These are phyloP conservation scores for Barbatosphaeria neglecta DNA, from an alignment of 495 filamentous ascomycete species.

Conservation along the genomic window DNA sequence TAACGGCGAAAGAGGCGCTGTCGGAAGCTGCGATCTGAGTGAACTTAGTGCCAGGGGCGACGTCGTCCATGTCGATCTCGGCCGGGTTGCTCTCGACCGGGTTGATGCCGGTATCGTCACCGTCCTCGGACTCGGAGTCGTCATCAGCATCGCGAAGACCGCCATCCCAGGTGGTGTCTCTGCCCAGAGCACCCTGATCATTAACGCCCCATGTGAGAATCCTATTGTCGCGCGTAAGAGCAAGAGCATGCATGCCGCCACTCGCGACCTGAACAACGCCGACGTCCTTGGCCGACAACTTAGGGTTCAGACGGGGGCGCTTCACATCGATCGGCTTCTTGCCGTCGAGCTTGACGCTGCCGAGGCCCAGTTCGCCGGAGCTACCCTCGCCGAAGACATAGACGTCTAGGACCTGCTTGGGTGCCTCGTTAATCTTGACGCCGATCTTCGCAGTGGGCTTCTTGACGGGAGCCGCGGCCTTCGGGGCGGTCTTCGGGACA, in stretches of 20 bases:
- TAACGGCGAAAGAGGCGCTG: conserved; percentile 53
- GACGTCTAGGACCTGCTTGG: conserved; percentile 31
- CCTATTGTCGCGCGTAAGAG: conserved; percentile 51
- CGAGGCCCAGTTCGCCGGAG: conserved; percentile 44
- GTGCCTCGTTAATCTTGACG: conserved; percentile 32
- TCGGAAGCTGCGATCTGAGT: conserved; percentile 53
- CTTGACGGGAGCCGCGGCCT: conserved; percentile 5
- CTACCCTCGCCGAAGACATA: conserved; percentile 46
- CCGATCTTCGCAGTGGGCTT: conserved; percentile 6
- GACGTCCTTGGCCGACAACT: conserved; percentile 39
- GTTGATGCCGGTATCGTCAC: conserved; percentile 38
- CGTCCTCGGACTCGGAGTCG: conserved; percentile 23
- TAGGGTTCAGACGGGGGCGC: conserved; percentile 42
- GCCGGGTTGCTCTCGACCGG: conserved; percentile 49
- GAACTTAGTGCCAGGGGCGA: conserved; percentile 43
- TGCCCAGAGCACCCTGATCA: conserved; percentile 53
- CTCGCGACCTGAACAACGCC: conserved; percentile 51
- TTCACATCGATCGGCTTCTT: conserved; percentile 45
- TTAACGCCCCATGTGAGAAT: conserved; percentile 65
- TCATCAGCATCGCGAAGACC: conserved; percentile 54
- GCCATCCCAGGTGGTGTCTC: conserved; percentile 42
- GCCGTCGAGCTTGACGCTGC: conserved; percentile 26
- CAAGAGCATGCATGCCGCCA: conserved; percentile 55
- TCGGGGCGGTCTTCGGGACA: conserved; percentile 3
- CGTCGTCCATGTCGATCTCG: conserved; percentile 26